These are phyloP conservation scores for Cyclocybe cylindracea DNA, from an alignment of 768 basidiomycete genomes.

Conservation along the genomic window DNA sequence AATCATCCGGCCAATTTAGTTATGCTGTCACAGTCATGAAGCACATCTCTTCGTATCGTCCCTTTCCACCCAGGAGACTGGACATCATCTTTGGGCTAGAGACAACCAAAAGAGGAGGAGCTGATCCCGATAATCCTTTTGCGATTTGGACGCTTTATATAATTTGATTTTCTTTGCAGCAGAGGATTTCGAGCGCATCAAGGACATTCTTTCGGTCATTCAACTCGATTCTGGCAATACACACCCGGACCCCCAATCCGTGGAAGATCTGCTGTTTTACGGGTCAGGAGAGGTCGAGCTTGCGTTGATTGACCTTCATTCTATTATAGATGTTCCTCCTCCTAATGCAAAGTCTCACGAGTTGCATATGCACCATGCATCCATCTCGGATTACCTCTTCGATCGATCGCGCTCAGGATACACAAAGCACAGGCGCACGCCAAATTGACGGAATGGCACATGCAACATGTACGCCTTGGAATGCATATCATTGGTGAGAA, in stretches of 20 bases:
- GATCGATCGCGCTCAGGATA: background rate
- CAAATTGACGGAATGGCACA: too few relatives aligned
- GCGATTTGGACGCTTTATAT: conserved; percentile 12
- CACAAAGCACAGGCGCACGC: too few relatives aligned
- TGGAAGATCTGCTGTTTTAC: background rate
- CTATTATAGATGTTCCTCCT: conserved; percentile 4
- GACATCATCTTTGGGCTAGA: conserved; percentile 12
- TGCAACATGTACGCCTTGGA: too few relatives aligned
- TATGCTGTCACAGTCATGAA: conserved; percentile 14
- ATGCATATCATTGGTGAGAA: too few relatives aligned
- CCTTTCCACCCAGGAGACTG: conserved; percentile 5
- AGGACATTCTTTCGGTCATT: background rate
- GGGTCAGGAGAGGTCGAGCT: background rate
- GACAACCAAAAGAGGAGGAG: background rate
- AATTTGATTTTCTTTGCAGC: conserved; percentile 4
- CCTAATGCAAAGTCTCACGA: background rate
- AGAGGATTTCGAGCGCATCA: background rate
- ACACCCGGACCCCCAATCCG: background rate
- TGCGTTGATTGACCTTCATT: conserved; percentile 1
- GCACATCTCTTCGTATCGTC: conserved; percentile 5
- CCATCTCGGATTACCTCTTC: conserved; percentile 1
- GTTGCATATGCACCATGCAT: conserved; percentile 1
- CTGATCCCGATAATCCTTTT: conserved; percentile 11
- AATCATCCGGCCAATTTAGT: conserved; percentile 18
- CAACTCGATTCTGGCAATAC: background rate